Evolutionary conservation across 805 yeast species (phyloP).

Genomic region (Ogataea corticis): DNA sequence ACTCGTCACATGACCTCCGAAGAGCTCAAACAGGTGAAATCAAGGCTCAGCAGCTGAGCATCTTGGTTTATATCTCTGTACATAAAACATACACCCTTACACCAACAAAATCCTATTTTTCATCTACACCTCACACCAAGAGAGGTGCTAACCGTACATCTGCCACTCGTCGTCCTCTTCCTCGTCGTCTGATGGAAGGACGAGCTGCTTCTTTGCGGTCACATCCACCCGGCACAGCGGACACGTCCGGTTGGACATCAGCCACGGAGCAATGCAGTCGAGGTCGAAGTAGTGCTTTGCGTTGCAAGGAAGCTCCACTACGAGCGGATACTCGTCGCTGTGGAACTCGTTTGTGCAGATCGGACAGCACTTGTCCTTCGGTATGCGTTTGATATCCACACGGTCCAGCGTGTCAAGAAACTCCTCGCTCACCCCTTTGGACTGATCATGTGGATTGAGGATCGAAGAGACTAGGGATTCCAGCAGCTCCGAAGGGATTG

Average conservation of each 20-base stretch:
- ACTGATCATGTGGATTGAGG: slow-evolving; percentile 12
- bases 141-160: slow-evolving; percentile 66
- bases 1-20: slow-evolving; percentile 46
- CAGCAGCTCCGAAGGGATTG: slow-evolving; percentile 7
- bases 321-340: slow-evolving; percentile 75
- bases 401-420: slow-evolving; percentile 79
- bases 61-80: neutral
- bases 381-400: slow-evolving; percentile 44
- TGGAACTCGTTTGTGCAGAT: slow-evolving; percentile 76
- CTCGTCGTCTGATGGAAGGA: slow-evolving; percentile 42
- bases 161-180: slow-evolving; percentile 77
- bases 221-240: slow-evolving; percentile 85
- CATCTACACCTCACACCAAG: neutral
- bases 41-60: slow-evolving; percentile 7
- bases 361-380: slow-evolving; percentile 66
- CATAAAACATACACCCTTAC: slow-evolving; percentile 2
- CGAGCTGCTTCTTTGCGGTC: slow-evolving; percentile 38
- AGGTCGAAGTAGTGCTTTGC: slow-evolving; percentile 74
- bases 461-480: slow-evolving; percentile 13
- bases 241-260: slow-evolving; percentile 70
- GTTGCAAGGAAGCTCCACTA: slow-evolving; percentile 73
- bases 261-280: slow-evolving; percentile 92
- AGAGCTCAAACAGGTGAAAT: slow-evolving; percentile 21
- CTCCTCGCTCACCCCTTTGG: slow-evolving; percentile 60
- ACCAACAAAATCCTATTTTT: neutral